These are phyloP conservation scores for Candida pseudofarinosa DNA, from an alignment of 805 yeast species.

Conservation along the genomic window DNA sequence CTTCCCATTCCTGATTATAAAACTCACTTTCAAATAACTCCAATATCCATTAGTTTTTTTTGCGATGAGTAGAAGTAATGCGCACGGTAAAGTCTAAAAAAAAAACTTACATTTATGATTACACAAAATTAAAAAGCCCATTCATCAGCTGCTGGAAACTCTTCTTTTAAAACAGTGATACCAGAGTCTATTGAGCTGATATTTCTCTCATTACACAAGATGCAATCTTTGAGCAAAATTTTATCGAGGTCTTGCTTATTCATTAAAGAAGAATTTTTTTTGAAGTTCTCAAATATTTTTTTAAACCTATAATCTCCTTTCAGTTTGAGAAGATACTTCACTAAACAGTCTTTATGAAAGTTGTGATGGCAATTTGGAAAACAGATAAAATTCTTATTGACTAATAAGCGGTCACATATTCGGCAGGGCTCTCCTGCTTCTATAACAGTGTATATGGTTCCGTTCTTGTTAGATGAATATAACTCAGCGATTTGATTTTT, in stretches of 20 bases:
- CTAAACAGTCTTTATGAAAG: conserved; percentile 86
- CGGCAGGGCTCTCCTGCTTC: conserved; percentile 84
- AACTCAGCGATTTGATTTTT: conserved; percentile 53
- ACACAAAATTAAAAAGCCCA: not conserved
- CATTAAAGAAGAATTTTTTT: conserved; percentile 36
- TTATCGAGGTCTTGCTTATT: conserved; percentile 53
- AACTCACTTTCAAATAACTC: conserved; percentile 47
- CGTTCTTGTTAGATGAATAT: conserved; percentile 20
- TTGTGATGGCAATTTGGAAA: conserved; percentile 87
- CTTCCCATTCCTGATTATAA: conserved; percentile 66
- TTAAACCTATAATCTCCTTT: conserved; percentile 63
- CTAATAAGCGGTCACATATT: conserved; percentile 63
- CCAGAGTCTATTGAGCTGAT: conserved; percentile 67
- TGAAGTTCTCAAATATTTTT: conserved; percentile 55
- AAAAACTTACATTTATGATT: too few relatives aligned
- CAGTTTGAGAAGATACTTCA: conserved; percentile 53
- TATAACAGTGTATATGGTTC: conserved; percentile 56
- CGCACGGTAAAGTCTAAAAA: not conserved
- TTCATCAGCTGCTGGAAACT: not conserved
- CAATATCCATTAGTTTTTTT: conserved; percentile 19
- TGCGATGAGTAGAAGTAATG: not conserved
- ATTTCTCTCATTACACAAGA: conserved; percentile 70
- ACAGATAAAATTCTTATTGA: conserved; percentile 67
- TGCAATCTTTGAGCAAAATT: conserved; percentile 60
- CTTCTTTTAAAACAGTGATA: conserved; percentile 30